Percentiles rank a stretch among this genome's conserved stretches.
phyloP scores from a whole-genome alignment of 176 grass and related monocot species.

The Lolium multiflorum region DNA sequence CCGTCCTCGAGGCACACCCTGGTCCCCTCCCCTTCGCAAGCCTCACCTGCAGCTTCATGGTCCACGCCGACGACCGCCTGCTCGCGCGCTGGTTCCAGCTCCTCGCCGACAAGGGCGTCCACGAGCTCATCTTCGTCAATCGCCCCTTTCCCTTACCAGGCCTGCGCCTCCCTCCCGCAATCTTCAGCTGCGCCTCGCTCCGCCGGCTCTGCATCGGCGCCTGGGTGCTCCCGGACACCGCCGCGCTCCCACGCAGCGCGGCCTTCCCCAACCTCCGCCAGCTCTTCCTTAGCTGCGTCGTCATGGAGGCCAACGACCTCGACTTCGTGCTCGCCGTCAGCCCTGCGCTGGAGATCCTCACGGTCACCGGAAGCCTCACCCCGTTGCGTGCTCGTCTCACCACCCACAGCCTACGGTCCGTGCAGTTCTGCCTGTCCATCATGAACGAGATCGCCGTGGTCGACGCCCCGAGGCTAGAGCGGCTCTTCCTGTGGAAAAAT shows the following conservation, averaged over 20 bases:
- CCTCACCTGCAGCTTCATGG: constrained; percentile 21
- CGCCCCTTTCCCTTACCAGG: not conserved
- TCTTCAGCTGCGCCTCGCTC: constrained; percentile 29
- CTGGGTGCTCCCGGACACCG: constrained; percentile 24
- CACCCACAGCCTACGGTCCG: constrained; percentile 37
- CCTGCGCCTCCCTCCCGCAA: not conserved
- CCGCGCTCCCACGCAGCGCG: not conserved
- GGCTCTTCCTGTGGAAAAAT: constrained; percentile 18
- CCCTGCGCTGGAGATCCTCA: constrained; percentile 23
- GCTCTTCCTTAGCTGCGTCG: not conserved
- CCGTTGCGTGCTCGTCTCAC: not conserved
- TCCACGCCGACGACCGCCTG: not conserved
- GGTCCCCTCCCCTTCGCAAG: constrained; percentile 35
- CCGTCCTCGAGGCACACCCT: constrained; percentile 19
- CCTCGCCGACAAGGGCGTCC: constrained; percentile 32
- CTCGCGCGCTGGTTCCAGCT: constrained; percentile 29
- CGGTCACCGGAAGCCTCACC: not conserved
- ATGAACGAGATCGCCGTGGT: not conserved
- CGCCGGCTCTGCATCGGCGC: constrained; percentile 32
- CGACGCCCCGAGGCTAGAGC: constrained; percentile 25
- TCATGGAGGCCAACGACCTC: constrained; percentile 27
- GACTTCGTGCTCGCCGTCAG: constrained; percentile 12
- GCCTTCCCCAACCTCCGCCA: constrained; percentile 9
- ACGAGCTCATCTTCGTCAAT: constrained; percentile 28
- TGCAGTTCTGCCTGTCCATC: not conserved